Conservation (phyloP, 2,329 filamentous ascomycete genomes). For the Colletotrichum sp. region DNA sequence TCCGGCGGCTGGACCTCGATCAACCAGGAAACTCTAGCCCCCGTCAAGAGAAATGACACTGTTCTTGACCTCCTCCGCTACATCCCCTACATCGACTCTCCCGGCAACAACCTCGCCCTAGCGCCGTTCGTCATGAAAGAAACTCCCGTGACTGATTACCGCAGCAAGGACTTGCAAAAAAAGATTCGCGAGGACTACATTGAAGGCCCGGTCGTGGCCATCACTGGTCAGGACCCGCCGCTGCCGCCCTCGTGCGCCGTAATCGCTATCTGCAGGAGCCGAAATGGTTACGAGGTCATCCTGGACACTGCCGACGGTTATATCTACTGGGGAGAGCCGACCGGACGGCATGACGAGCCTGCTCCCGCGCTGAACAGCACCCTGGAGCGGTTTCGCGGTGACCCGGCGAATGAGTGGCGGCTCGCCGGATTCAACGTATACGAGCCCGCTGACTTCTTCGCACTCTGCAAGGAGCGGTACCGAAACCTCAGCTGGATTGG, state of each 20-base stretch:
- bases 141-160: constrained; percentile 6
- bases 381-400: not conserved
- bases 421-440: constrained; percentile 8
- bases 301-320: constrained; percentile 21
- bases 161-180: not conserved
- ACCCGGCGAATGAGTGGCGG: not conserved
- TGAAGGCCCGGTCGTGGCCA: not conserved
- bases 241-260: constrained; percentile 10
- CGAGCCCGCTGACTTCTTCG: constrained; percentile 16
- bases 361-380: not conserved
- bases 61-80: constrained; percentile 21
- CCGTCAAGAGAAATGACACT: constrained; percentile 2
- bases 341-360: not conserved
- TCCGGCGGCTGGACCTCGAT: constrained; percentile 19
- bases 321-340: constrained; percentile 13
- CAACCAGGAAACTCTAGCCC: constrained; percentile 12
- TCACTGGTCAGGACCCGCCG: not conserved
- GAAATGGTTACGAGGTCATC: constrained; percentile 13
- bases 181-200: not conserved
- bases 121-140: not conserved
- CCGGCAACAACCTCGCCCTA: not conserved
- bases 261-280: constrained; percentile 4
- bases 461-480: constrained; percentile 12
- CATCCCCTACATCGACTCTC: constrained; percentile 14
- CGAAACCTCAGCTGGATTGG: constrained; percentile 16